Conservation (phyloP, 257 asterid genomes). For the Lycium barbarum region DNA sequence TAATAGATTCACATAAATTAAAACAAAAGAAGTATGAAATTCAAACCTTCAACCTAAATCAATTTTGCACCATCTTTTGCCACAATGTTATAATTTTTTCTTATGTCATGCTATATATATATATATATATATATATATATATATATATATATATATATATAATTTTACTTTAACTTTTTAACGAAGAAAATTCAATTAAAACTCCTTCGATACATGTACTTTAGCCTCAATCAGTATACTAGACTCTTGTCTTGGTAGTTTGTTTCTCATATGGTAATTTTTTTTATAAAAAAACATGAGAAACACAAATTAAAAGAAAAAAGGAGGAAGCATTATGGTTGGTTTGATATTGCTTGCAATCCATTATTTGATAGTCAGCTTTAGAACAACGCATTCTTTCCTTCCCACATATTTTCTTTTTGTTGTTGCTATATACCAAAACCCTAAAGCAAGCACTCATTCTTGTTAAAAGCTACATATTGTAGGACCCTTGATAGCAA, state of each 20-base stretch:
- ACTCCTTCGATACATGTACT: not conserved
- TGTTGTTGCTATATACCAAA: conserved; percentile 47
- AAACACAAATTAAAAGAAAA: not conserved
- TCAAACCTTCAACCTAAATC: not conserved
- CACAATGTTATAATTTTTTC: not conserved
- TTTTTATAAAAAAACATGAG: too few species aligned
- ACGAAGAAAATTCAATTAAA: not conserved
- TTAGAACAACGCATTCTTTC: conserved; percentile 77
- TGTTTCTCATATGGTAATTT: not conserved
- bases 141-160: too few species aligned
- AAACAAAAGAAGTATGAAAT: not conserved
- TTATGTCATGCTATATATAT: not conserved
- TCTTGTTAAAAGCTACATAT: conserved; percentile 56
- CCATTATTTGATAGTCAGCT: conserved; percentile 54
- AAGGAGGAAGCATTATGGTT: not conserved
- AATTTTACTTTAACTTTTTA: too few species aligned
- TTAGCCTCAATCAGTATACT: not conserved
- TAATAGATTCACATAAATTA: too few species aligned
- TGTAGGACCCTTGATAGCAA: conserved; percentile 60
- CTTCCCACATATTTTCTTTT: conserved; percentile 62
- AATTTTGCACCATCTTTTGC: not conserved
- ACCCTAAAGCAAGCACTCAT: conserved; percentile 71
- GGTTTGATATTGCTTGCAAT: conserved; percentile 34
- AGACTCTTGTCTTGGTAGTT: not conserved
- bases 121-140: too few species aligned